Conservation (phyloP, 2,329 filamentous ascomycete species). For the Aspergillus floridensis region DNA sequence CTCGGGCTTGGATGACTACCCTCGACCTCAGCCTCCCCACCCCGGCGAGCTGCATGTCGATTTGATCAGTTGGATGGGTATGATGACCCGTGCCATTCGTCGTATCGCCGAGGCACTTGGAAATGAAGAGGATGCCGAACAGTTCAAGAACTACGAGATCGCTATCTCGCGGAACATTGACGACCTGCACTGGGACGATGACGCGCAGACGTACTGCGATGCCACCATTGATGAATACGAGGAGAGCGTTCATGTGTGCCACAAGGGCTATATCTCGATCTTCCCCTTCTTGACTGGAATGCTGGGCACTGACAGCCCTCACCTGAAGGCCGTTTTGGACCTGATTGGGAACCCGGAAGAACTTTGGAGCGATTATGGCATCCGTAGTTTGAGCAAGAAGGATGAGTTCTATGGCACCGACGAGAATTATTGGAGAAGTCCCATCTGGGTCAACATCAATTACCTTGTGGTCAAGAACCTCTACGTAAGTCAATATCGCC, state of each 20-base stretch:
- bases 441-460: conserved; percentile 95
- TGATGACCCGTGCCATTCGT: conserved; percentile 84
- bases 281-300: conserved; percentile 90
- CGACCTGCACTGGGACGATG: conserved; percentile 87
- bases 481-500: conserved; percentile 56
- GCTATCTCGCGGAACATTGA: conserved; percentile 84
- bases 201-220: conserved; percentile 83
- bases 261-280: conserved; percentile 92
- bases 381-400: conserved; percentile 81
- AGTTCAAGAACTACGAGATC: conserved; percentile 68
- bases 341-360: conserved; percentile 77
- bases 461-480: conserved; percentile 80
- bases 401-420: conserved; percentile 81
- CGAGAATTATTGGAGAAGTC: conserved; percentile 96
- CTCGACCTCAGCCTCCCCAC: conserved; percentile 86
- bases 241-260: conserved; percentile 83
- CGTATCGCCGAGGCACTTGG: conserved; percentile 76
- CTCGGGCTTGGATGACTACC: conserved; percentile 94
- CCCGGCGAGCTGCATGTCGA: conserved; percentile 95
- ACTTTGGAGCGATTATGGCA: conserved; percentile 85
- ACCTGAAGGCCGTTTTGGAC: conserved; percentile 71
- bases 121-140: conserved; percentile 70
- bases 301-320: conserved; percentile 68
- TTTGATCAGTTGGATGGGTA: conserved; percentile 93
- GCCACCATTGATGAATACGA: conserved; percentile 94